These are phyloP conservation scores for Xenoacremonium recifei DNA, from an alignment of 2,329 filamentous ascomycete species.

Conservation along the genomic window DNA sequence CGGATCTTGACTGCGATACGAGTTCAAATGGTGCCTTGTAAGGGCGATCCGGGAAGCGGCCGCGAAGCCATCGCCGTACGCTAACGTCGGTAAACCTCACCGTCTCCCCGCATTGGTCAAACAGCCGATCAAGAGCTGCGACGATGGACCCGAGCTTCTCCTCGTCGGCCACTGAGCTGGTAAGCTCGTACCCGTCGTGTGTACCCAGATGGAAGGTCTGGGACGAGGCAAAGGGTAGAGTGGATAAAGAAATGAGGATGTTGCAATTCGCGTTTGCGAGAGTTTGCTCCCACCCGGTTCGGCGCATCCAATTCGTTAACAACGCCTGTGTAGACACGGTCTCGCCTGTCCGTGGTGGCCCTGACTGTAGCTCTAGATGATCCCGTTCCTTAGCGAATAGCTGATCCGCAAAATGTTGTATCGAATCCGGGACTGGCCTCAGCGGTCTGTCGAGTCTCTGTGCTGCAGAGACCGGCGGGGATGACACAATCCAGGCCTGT, in stretches of 20 bases:
- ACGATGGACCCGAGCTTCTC: neutral
- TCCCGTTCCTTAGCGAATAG: conserved; percentile 1
- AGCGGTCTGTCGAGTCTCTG: neutral
- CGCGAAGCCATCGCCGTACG: conserved; percentile 1
- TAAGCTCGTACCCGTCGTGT: neutral
- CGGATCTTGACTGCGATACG: neutral
- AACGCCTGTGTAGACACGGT: neutral
- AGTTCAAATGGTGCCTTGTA: conserved; percentile 2
- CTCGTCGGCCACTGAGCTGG: neutral
- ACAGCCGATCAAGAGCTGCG: conserved; percentile 2
- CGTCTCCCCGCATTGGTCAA: conserved; percentile 1
- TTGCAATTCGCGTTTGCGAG: neutral
- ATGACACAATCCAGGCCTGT: conserved; percentile 1
- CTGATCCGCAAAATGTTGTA: neutral
- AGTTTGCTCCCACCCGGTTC: conserved; percentile 1
- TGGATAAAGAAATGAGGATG: neutral
- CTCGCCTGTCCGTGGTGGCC: neutral
- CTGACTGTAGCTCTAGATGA: neutral
- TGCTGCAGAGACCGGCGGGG: neutral
- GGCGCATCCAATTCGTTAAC: conserved; percentile 3
- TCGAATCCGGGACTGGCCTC: neutral
- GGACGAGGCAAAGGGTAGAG: neutral
- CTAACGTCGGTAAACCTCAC: conserved; percentile 1
- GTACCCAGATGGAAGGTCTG: neutral
- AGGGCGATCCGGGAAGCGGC: neutral